phyloP scores from a whole-genome alignment of 2,329 filamentous ascomycete species.

The Botryotinia convoluta region DNA sequence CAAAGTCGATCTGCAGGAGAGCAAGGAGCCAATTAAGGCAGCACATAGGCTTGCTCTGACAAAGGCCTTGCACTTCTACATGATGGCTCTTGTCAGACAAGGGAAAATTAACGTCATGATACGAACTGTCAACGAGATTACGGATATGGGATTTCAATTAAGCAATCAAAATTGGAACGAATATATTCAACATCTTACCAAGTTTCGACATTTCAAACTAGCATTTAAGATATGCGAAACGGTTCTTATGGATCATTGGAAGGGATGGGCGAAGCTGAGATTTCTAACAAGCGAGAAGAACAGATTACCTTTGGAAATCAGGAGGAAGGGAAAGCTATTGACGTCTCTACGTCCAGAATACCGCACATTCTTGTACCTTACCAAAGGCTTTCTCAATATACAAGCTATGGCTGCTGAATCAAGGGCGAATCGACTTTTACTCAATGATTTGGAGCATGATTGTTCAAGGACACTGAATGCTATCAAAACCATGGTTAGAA shows the following conservation, averaged over 20 bases:
- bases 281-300: conserved; percentile 27
- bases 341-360: conserved; percentile 33
- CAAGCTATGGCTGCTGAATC: conserved; percentile 33
- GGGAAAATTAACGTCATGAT: conserved; percentile 53
- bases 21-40: conserved; percentile 20
- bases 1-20: neutral
- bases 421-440: conserved; percentile 26
- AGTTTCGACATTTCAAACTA: conserved; percentile 55
- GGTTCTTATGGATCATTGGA: conserved; percentile 75
- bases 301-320: conserved; percentile 30
- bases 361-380: conserved; percentile 35
- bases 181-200: conserved; percentile 66
- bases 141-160: conserved; percentile 65
- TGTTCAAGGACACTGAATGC: conserved; percentile 36
- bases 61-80: conserved; percentile 46
- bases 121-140: conserved; percentile 49
- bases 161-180: conserved; percentile 79
- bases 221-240: conserved; percentile 75
- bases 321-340: conserved; percentile 29
- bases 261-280: conserved; percentile 58
- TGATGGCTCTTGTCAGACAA: conserved; percentile 51
- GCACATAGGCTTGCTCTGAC: conserved; percentile 43
- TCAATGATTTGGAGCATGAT: conserved; percentile 32
- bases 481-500: conserved; percentile 35
- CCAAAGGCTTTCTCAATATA: conserved; percentile 33